Evolutionary conservation across 2,329 filamentous ascomycete genomes (phyloP).

Genomic region (Venturia nashicola): DNA sequence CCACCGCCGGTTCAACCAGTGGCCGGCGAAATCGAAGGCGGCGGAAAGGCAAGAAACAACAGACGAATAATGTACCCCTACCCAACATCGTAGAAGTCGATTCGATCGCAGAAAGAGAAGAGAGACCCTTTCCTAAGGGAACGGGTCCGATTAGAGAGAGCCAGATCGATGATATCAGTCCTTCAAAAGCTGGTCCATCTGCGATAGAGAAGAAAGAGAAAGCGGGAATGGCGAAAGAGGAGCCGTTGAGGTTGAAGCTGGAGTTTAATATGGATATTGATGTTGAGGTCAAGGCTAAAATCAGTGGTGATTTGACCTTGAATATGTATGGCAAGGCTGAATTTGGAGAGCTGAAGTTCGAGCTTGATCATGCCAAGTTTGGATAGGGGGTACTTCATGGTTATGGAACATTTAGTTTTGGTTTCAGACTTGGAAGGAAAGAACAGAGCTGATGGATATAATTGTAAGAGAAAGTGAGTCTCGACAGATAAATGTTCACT

Average conservation of each 20-base stretch:
- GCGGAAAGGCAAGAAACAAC: not conserved
- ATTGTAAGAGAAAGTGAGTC: too few species aligned
- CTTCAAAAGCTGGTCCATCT: not conserved
- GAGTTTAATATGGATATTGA: constrained; percentile 52
- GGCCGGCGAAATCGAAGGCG: not conserved
- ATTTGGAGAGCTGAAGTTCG: not conserved
- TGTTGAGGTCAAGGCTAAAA: constrained; percentile 52
- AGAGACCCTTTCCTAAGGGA: not conserved
- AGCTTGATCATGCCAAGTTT: constrained; percentile 2
- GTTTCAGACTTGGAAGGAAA: too few species aligned
- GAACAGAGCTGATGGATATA: too few species aligned
- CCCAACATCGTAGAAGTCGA: not conserved
- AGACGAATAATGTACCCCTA: not conserved
- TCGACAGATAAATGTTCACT: too few species aligned
- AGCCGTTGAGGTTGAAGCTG: constrained; percentile 43
- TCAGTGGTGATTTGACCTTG: constrained; percentile 50
- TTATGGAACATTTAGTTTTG: too few species aligned
- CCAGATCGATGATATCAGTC: not conserved
- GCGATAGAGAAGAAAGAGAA: constrained; percentile 6
- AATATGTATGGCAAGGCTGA: constrained; percentile 3
- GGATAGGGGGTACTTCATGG: not conserved
- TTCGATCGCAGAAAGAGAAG: not conserved
- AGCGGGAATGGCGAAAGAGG: constrained; percentile 20
- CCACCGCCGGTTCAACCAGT: not conserved
- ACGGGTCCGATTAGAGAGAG: not conserved